These are phyloP conservation scores for Salix koriyanagi DNA, from an alignment of 345 rosid species.

Conservation along the genomic window DNA sequence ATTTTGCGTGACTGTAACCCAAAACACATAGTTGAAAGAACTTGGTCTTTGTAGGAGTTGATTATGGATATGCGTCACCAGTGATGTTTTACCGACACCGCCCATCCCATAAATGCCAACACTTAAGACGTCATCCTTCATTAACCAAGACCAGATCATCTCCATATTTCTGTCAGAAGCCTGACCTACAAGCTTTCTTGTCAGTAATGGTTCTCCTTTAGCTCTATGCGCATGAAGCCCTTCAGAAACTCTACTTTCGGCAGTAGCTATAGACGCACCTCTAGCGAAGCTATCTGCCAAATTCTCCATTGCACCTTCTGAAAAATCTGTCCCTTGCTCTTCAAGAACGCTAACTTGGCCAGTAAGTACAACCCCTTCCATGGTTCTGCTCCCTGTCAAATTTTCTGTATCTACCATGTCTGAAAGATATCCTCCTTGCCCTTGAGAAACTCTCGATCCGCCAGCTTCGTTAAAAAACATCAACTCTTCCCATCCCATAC, in stretches of 20 bases:
- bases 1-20: constrained; percentile 17
- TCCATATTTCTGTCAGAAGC: neutral
- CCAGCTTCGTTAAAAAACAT: neutral
- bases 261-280: neutral
- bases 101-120: constrained; percentile 21
- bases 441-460: neutral
- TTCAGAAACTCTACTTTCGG: neutral
- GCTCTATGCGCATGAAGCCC: neutral
- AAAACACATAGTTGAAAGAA: neutral
- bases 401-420: neutral
- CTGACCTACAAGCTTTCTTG: neutral
- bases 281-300: neutral
- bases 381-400: neutral
- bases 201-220: neutral
- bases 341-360: neutral
- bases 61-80: constrained; percentile 5
- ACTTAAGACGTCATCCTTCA: neutral
- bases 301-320: neutral
- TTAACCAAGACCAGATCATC: neutral
- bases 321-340: neutral
- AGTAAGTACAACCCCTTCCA: neutral
- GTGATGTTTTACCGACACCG: constrained; percentile 15
- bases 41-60: neutral
- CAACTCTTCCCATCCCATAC: neutral
- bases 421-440: neutral